Conservation (phyloP, 169 alveolate genomes). For the Cardiosporidium cionae region DNA sequence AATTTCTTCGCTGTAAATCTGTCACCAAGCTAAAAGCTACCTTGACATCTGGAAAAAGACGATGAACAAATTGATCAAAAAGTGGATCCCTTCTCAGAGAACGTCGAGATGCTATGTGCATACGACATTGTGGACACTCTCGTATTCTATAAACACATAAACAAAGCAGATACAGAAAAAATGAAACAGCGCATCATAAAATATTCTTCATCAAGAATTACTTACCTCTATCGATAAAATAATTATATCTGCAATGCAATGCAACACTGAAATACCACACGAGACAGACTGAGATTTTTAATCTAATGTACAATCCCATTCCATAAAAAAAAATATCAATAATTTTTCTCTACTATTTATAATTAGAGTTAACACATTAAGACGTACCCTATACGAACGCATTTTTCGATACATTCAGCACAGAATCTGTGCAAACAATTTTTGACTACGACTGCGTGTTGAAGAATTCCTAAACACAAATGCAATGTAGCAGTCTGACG, state of each 20-base stretch:
- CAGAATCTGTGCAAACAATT: slow-evolving; percentile 66
- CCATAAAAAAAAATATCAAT: no score
- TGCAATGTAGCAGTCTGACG: not conserved
- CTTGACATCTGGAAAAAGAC: slow-evolving; percentile 50
- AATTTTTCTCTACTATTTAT: no score
- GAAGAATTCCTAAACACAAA: slow-evolving; percentile 24
- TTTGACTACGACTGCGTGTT: slow-evolving; percentile 51
- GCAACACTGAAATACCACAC: no score
- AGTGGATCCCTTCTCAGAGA: slow-evolving; percentile 42
- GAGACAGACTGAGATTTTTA: no score
- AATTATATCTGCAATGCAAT: no score
- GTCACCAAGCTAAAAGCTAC: no score
- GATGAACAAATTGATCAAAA: slow-evolving; percentile 42
- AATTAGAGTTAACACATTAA: no score
- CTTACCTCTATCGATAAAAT: no score
- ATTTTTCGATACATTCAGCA: slow-evolving; percentile 60
- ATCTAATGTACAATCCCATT: no score
- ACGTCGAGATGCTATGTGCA: slow-evolving; percentile 59
- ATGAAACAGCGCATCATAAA: not conserved
- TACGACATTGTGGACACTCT: slow-evolving; percentile 67
- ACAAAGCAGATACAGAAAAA: no score
- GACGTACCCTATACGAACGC: slow-evolving; percentile 56
- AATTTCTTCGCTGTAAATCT: no score
- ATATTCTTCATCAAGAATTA: not conserved
- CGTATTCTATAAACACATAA: slow-evolving; percentile 23